phyloP scores from a whole-genome alignment of 352 stramenopile genomes.

The Phytophthora palmivora region DNA sequence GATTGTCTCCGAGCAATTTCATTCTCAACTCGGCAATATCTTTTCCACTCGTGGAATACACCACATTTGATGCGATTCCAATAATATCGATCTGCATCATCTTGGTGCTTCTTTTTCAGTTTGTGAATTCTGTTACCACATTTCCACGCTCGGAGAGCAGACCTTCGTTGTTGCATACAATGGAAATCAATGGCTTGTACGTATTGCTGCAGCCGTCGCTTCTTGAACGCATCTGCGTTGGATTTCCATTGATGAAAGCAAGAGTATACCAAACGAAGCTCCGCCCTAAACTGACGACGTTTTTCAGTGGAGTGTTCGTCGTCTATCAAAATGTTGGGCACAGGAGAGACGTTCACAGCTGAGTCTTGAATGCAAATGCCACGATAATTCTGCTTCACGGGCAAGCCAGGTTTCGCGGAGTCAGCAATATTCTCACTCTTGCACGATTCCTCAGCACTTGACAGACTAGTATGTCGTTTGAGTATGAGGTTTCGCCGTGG shows the following conservation, averaged over 20 bases:
- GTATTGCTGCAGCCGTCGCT: conserved; percentile 11
- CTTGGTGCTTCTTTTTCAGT: conserved; percentile 6
- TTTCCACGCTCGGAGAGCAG: conserved; percentile 14
- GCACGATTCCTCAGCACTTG: conserved; percentile 14
- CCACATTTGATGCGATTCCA: conserved; percentile 3
- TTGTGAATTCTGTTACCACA: not conserved
- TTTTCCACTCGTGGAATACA: conserved; percentile 21
- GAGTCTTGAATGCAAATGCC: not conserved
- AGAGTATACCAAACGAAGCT: conserved; percentile 32
- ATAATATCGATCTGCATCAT: conserved; percentile 18
- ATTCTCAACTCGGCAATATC: conserved; percentile 15
- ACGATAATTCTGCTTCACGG: not conserved
- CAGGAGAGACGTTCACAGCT: not conserved
- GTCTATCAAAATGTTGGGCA: not conserved
- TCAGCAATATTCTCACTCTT: not conserved
- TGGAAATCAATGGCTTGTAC: conserved; percentile 13
- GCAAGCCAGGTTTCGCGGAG: not conserved
- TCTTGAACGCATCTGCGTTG: not conserved
- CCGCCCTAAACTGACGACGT: conserved; percentile 29
- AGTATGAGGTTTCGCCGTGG: conserved; percentile 31
- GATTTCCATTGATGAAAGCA: conserved; percentile 37
- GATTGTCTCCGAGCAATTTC: conserved; percentile 23
- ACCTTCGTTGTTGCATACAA: conserved; percentile 5
- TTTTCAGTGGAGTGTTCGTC: conserved; percentile 7
- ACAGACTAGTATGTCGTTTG: conserved; percentile 19